These are phyloP conservation scores for Trichosporon ovoides DNA, from an alignment of 1,284 basidiomycete genomes.

Conservation along the genomic window DNA sequence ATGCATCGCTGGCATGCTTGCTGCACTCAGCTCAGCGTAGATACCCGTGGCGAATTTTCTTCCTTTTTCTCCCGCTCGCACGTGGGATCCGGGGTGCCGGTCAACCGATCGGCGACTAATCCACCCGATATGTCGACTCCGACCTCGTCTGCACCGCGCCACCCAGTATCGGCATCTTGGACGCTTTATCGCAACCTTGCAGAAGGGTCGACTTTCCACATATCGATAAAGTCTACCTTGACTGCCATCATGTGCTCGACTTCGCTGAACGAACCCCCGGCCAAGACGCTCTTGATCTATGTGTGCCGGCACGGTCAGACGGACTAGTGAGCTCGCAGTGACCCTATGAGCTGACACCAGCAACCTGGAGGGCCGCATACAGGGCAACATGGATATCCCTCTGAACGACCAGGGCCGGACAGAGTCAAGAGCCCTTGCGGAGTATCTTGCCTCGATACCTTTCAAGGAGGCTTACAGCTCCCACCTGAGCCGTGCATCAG, in stretches of 20 bases:
- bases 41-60: too few species aligned
- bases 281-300: constrained; percentile 28
- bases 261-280: background rate
- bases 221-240: background rate
- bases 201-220: too few species aligned
- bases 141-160: too few species aligned
- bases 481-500: constrained; percentile 34
- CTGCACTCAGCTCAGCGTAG: too few species aligned
- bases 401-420: constrained; percentile 40
- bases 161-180: too few species aligned
- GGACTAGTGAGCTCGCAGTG: constrained; percentile 30
- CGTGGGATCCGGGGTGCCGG: background rate
- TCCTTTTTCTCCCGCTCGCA: background rate
- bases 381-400: constrained; percentile 45
- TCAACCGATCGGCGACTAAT: too few species aligned
- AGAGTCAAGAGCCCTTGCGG: constrained; percentile 30
- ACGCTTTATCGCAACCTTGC: too few species aligned
- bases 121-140: too few species aligned
- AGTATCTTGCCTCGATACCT: constrained; percentile 22
- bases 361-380: constrained; percentile 44
- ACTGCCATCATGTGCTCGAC: background rate
- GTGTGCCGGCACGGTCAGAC: constrained; percentile 45
- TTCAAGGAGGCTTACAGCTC: constrained; percentile 33
- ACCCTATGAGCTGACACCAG: constrained; percentile 19
- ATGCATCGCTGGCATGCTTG: background rate